phyloP scores from a whole-genome alignment of 306 rosid genomes.

The Cucurbita moschata region DNA sequence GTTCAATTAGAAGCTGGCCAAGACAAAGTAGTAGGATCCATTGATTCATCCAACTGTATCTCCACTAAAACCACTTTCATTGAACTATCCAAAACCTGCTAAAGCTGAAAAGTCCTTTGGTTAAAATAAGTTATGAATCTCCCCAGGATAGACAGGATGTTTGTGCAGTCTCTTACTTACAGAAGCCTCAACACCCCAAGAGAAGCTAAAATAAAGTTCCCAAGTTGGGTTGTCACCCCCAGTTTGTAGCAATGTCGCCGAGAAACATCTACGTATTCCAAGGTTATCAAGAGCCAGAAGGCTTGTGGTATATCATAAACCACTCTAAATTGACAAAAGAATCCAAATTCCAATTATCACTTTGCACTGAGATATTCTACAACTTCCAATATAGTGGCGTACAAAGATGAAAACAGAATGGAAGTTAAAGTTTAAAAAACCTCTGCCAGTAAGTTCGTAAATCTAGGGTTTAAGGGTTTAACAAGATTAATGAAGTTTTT shows the following conservation, averaged over 20 bases:
- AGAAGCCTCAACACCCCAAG: neutral
- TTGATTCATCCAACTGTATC: too few relatives aligned
- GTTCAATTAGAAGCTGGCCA: neutral
- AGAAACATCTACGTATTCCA: neutral
- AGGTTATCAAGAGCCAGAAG: neutral
- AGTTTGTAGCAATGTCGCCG: neutral
- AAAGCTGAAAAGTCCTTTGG: neutral
- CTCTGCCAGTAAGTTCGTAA: neutral
- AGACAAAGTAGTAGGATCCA: neutral
- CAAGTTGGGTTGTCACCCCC: neutral
- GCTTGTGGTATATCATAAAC: neutral
- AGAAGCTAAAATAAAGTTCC: neutral
- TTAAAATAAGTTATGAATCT: neutral
- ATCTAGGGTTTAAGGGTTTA: constrained; percentile 9
- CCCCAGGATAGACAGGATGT: neutral
- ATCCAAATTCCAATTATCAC: neutral
- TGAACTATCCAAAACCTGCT: neutral
- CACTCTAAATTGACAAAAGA: neutral
- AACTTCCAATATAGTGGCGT: neutral
- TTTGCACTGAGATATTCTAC: neutral
- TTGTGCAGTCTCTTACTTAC: neutral
- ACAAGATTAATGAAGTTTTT: neutral
- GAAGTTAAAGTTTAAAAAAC: neutral
- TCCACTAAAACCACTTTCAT: too few relatives aligned
- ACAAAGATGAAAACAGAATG: neutral